Conservation (phyloP, 306 rosid species). For the Castanospermum australe region DNA sequence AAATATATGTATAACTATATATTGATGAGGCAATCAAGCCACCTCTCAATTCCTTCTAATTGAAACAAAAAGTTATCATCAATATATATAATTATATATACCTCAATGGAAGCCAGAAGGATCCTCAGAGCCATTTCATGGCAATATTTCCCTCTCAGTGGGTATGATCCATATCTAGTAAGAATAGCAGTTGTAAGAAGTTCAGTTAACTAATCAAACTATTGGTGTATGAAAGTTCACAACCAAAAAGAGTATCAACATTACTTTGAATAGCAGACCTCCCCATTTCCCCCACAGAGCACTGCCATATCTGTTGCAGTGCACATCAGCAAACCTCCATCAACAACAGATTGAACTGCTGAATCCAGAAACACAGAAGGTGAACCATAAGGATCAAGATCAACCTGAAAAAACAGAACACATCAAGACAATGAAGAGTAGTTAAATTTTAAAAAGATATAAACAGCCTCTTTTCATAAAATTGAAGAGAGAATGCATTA, state of each 20-base stretch:
- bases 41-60: neutral
- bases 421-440: conserved; percentile 2
- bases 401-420: conserved; percentile 70
- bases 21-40: neutral
- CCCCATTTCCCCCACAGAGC: conserved; percentile 96
- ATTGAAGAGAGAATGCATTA: neutral
- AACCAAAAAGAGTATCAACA: conserved; percentile 31
- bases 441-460: neutral
- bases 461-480: neutral
- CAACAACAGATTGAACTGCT: conserved; percentile 92
- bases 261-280: conserved; percentile 99
- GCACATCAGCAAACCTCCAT: conserved; percentile 97
- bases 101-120: conserved; percentile 96
- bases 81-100: conserved; percentile 29
- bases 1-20: neutral
- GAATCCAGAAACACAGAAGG: conserved; percentile 97
- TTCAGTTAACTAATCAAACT: conserved; percentile 18
- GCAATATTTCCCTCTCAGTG: conserved; percentile 90
- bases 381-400: conserved; percentile 98
- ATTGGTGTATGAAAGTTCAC: neutral
- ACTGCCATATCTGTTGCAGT: conserved; percentile 99
- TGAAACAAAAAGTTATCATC: neutral
- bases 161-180: conserved; percentile 92
- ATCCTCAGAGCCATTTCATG: conserved; percentile 99
- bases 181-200: conserved; percentile 31